phyloP scores from a whole-genome alignment of 2,329 filamentous ascomycete genomes.

The Colletotrichum camelliae region DNA sequence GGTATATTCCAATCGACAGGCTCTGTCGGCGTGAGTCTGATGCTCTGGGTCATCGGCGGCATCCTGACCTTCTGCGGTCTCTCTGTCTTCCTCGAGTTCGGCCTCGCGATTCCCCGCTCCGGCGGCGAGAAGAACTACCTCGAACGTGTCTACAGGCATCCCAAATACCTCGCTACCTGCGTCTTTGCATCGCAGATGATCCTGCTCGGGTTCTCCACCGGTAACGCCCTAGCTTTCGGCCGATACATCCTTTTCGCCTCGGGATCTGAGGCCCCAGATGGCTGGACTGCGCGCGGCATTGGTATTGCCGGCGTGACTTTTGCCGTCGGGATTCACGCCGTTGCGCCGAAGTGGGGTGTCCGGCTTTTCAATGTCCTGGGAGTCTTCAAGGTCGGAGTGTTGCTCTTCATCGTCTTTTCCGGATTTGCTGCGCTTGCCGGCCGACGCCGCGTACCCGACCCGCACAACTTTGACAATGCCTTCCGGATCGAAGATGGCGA shows the following conservation, averaged over 20 bases:
- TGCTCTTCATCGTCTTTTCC: slow-evolving; percentile 66
- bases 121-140: slow-evolving; percentile 73
- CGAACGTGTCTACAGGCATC: slow-evolving; percentile 64
- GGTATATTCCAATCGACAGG: slow-evolving; percentile 57
- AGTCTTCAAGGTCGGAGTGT: slow-evolving; percentile 63
- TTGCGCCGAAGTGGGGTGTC: slow-evolving; percentile 62
- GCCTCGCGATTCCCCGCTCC: slow-evolving; percentile 64
- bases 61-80: slow-evolving; percentile 64
- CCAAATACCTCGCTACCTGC: slow-evolving; percentile 63
- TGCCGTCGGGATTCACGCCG: slow-evolving; percentile 55
- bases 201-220: slow-evolving; percentile 64
- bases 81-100: slow-evolving; percentile 68
- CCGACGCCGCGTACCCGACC: slow-evolving; percentile 50
- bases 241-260: slow-evolving; percentile 62
- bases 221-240: slow-evolving; percentile 64
- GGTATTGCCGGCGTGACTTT: slow-evolving; percentile 60
- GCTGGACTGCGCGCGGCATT: slow-evolving; percentile 63
- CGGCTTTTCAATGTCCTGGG: slow-evolving; percentile 64
- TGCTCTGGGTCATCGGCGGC: slow-evolving; percentile 38
- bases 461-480: slow-evolving; percentile 62
- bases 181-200: slow-evolving; percentile 67
- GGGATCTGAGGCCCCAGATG: slow-evolving; percentile 50
- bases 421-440: slow-evolving; percentile 63
- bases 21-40: slow-evolving; percentile 51
- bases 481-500: slow-evolving; percentile 51